phyloP scores from a whole-genome alignment of 2,329 filamentous ascomycete genomes.

The Verticillium longisporum region DNA sequence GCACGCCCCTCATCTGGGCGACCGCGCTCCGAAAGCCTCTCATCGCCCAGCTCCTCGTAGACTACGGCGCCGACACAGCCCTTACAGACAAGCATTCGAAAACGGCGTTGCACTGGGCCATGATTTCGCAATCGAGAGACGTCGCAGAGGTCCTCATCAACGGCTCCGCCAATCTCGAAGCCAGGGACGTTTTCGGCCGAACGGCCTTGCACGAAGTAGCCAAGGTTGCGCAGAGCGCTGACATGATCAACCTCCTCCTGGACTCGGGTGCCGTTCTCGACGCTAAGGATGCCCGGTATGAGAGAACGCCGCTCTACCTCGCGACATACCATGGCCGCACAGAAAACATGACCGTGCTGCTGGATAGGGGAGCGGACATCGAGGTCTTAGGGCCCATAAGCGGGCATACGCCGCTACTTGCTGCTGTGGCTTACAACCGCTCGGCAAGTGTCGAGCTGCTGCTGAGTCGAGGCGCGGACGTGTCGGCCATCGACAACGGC shows the following conservation, averaged over 20 bases:
- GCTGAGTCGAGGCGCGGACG: neutral
- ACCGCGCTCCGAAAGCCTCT: neutral
- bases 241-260: neutral
- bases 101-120: neutral
- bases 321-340: neutral
- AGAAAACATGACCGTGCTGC: neutral
- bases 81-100: neutral
- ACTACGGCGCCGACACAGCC: neutral
- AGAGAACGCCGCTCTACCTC: neutral
- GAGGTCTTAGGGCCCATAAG: neutral
- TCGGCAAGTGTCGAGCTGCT: neutral
- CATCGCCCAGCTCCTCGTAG: neutral
- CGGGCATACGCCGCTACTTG: neutral
- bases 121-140: neutral
- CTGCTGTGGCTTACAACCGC: neutral
- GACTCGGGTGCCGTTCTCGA: neutral
- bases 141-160: neutral
- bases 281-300: neutral
- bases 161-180: slow-evolving; percentile 15
- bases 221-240: neutral
- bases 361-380: neutral
- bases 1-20: neutral
- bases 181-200: slow-evolving; percentile 17
- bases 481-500: neutral
- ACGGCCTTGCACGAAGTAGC: slow-evolving; percentile 4